Conservation (phyloP, 1,139 yeast species). For the Starmera stellimalicola region DNA sequence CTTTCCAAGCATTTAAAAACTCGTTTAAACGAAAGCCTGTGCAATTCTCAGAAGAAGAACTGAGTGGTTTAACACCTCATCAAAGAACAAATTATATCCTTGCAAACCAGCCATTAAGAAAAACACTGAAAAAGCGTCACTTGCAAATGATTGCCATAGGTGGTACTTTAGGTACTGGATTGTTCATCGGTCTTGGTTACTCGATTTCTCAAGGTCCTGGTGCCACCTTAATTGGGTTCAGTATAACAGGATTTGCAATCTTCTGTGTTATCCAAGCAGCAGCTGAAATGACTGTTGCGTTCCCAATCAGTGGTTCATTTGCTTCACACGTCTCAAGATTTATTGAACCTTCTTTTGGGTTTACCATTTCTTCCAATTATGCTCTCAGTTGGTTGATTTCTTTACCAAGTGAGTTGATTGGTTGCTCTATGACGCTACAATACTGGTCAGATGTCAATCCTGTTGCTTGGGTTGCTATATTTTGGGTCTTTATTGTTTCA, state of each 20-base stretch:
- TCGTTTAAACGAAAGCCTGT: neutral
- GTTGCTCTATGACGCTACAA: slow-evolving; percentile 51
- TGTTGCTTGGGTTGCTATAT: slow-evolving; percentile 52
- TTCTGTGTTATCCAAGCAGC: slow-evolving; percentile 60
- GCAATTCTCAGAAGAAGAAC: neutral
- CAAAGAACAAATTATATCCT: neutral
- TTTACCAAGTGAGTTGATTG: slow-evolving; percentile 57
- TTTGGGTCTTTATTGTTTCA: slow-evolving; percentile 41
- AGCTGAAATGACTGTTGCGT: slow-evolving; percentile 54
- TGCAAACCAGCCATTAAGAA: neutral
- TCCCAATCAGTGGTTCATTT: slow-evolving; percentile 60
- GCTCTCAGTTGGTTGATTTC: slow-evolving; percentile 58
- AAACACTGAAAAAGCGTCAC: slow-evolving; percentile 24
- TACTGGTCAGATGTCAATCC: slow-evolving; percentile 36
- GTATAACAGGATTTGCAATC: slow-evolving; percentile 35
- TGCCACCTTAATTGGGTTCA: slow-evolving; percentile 45
- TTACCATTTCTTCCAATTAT: slow-evolving; percentile 60
- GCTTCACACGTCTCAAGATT: slow-evolving; percentile 52
- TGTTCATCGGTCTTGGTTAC: slow-evolving; percentile 49
- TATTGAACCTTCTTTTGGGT: slow-evolving; percentile 59
- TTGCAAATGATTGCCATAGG: slow-evolving; percentile 72
- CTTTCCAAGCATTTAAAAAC: neutral
- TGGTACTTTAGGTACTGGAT: slow-evolving; percentile 63
- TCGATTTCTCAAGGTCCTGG: slow-evolving; percentile 63
- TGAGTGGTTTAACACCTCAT: neutral